Conservation (phyloP, 306 rosid species). For the Leucaena leucocephala region DNA sequence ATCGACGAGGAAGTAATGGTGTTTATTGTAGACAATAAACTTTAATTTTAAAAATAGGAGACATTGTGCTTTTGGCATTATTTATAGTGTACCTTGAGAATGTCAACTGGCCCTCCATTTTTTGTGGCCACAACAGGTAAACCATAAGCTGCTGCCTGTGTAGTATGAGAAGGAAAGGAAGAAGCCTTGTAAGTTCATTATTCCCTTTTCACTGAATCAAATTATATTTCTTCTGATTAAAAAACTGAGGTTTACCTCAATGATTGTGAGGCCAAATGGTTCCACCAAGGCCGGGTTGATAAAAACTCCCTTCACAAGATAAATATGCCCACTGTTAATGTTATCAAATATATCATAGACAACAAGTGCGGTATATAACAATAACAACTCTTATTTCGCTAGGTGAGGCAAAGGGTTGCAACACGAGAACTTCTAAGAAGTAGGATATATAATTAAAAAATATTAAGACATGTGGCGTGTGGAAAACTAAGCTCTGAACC, state of each 20-base stretch:
- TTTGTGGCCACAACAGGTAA: conserved; percentile 84
- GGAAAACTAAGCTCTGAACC: background rate
- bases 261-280: conserved; percentile 86
- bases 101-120: conserved; percentile 90
- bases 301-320: conserved; percentile 75
- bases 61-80: background rate
- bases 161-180: conserved; percentile 22
- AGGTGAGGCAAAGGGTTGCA: no score
- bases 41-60: background rate
- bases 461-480: background rate
- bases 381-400: no score
- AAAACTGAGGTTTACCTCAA: conserved; percentile 57
- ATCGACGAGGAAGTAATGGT: background rate
- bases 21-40: background rate
- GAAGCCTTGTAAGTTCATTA: conserved; percentile 14
- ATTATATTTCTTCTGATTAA: background rate
- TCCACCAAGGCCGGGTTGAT: conserved; percentile 88
- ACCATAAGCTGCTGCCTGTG: conserved; percentile 86
- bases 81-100: conserved; percentile 60
- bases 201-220: background rate
- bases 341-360: conserved; percentile 31
- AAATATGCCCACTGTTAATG: conserved; percentile 26
- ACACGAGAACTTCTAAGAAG: no score
- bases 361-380: background rate
- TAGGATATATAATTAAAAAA: background rate